These are phyloP conservation scores for Fraxinus sp. DNA, from an alignment of 305 asterid genomes.

Conservation along the genomic window DNA sequence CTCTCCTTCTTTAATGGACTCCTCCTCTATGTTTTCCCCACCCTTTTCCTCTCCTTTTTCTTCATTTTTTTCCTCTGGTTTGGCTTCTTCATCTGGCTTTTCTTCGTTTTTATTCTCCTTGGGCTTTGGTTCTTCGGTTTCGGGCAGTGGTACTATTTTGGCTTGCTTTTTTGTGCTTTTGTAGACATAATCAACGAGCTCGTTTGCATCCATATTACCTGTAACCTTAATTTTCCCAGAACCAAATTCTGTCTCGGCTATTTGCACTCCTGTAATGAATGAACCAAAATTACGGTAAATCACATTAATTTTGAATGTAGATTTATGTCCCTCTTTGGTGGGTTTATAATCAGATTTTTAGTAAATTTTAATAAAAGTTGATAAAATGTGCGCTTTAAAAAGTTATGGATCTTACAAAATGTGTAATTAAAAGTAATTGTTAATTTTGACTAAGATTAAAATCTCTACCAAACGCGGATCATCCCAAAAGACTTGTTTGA, in stretches of 20 bases:
- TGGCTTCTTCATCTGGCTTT: conserved; percentile 34
- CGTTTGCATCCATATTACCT: conserved; percentile 74
- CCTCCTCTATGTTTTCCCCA: conserved; percentile 31
- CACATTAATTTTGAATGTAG: background rate
- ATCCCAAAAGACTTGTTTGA: background rate
- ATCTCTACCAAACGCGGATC: background rate
- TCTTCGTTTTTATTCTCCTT: conserved; percentile 37
- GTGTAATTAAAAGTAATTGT: too few species aligned
- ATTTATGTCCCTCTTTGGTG: background rate
- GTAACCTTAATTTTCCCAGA: conserved; percentile 73
- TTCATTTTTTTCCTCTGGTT: conserved; percentile 42
- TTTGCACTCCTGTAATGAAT: conserved; percentile 56
- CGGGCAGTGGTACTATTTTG: conserved; percentile 69
- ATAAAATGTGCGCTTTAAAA: too few species aligned
- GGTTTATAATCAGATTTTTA: background rate
- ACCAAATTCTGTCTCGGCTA: conserved; percentile 71
- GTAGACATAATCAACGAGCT: conserved; percentile 83
- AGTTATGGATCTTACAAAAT: background rate
- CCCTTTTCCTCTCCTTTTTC: conserved; percentile 27
- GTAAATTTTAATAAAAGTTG: too few species aligned
- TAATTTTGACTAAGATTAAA: too few species aligned
- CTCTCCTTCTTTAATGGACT: conserved; percentile 17
- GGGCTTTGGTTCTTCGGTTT: conserved; percentile 56
- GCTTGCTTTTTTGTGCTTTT: conserved; percentile 86
- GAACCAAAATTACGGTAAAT: background rate